Base-by-base conservation (phyloP, 352 stramenopile genomes). In the Phytophthora agathidicida region DNA sequence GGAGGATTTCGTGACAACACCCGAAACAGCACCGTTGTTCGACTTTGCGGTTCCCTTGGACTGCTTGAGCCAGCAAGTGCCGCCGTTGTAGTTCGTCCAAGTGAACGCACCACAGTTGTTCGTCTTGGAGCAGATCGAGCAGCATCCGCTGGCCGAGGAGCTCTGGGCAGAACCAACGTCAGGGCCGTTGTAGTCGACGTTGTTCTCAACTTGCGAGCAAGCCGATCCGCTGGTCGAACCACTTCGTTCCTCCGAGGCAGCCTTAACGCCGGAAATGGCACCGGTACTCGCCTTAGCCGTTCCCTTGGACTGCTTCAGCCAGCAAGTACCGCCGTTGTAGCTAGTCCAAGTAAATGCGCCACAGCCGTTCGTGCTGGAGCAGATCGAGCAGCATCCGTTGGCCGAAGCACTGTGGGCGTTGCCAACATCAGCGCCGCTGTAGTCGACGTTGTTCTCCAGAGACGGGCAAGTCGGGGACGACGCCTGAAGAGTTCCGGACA, bases 311-410 rank as follows among this genome's bases (percentile, higher is more conserved):
- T 14, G 7, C 38, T 45, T 43, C 7, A 43, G 3, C 36, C 36
- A 43, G 19, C 36, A 43, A 14, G 36, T 43, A 5, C 36, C 36
- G 10, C 38, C 38, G 38, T 45, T 45, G 38, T 45, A 45, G 38
- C 22, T 45, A 2, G 38, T 45, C 38, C 38, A 45, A 10, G 38
- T 45, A 22, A 45, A 45, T 7, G 38, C 38, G 11, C 38, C 38
- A 28, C 38, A 45, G 11, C 13, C 13, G 14, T 22, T 45, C 22
- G 20, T 45, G 1, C 13, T 45, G 13, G 38, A 45, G 5, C 38
- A 45, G 22, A 45, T 45, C 38, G 38, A 45, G 38, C 38, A 45
- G 10, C 38, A 45, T 11, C 38, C 38, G 11, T 45, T 45, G 14
- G 38, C 38, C 22, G 38, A 45, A 11, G 38, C 23, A 17, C 38